These are phyloP conservation scores for Aurinia saxatilis DNA, from an alignment of 345 rosid species.

Conservation along the genomic window DNA sequence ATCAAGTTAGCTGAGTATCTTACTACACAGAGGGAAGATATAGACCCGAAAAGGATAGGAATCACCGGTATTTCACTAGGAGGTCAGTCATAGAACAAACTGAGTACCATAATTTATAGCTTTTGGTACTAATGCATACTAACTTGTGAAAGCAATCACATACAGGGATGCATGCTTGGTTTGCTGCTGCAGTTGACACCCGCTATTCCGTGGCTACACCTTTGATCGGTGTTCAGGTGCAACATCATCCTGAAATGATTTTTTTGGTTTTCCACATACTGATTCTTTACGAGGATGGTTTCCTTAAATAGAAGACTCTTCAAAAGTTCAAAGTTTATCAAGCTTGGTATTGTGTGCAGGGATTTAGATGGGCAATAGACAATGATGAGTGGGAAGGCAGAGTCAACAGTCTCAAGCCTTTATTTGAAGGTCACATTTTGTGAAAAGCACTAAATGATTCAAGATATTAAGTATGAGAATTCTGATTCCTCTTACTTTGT, in stretches of 20 bases:
- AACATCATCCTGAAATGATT: background rate
- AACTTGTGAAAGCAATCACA: constrained; percentile 1
- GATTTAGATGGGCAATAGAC: constrained; percentile 84
- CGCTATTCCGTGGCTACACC: constrained; percentile 68
- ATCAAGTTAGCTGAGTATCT: constrained; percentile 84
- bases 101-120: background rate
- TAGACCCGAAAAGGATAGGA: constrained; percentile 73
- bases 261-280: background rate
- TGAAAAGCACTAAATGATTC: background rate
- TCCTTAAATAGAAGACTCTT: background rate
- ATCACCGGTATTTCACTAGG: constrained; percentile 91
- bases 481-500: background rate
- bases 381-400: constrained; percentile 77
- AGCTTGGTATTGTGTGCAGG: constrained; percentile 35
- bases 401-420: constrained; percentile 66
- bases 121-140: background rate
- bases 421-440: constrained; percentile 63
- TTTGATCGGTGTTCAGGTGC: constrained; percentile 84
- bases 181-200: constrained; percentile 75
- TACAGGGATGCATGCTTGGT: constrained; percentile 97
- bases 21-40: constrained; percentile 53
- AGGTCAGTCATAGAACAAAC: constrained; percentile 43
- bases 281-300: background rate
- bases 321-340: background rate
- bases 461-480: background rate